These are phyloP conservation scores for Coemansia sp. DNA, from an alignment of 192 early-diverging fungal genomes.

Conservation along the genomic window DNA sequence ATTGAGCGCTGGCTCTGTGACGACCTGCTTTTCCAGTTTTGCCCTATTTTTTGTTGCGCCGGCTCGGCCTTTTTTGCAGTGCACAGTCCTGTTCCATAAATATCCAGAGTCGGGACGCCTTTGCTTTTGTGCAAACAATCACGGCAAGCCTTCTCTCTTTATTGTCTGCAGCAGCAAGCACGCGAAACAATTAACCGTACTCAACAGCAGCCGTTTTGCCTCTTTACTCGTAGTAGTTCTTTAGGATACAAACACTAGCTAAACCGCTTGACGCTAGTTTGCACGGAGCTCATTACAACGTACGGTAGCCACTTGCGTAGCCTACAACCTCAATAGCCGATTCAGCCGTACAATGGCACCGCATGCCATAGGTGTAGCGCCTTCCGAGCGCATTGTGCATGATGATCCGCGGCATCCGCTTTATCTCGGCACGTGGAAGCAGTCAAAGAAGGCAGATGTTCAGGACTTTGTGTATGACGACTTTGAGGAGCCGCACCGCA, in stretches of 20 bases:
- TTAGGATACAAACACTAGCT: neutral
- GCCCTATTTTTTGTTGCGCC: neutral
- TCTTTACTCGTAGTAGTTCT: neutral
- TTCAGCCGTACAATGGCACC: neutral
- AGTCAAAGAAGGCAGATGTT: conserved; percentile 64
- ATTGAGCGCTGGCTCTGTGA: neutral
- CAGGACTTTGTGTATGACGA: conserved; percentile 76
- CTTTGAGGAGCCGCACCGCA: conserved; percentile 93
- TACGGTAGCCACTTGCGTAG: neutral
- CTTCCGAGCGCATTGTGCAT: conserved; percentile 10
- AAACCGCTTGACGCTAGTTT: neutral
- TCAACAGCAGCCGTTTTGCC: neutral
- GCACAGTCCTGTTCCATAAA: conserved; percentile 1
- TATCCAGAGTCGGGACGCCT: neutral
- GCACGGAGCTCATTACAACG: neutral
- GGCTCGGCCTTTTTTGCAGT: neutral
- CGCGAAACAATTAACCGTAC: neutral
- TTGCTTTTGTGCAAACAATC: neutral
- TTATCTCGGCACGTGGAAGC: conserved; percentile 79
- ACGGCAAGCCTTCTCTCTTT: neutral
- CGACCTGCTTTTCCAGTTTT: neutral
- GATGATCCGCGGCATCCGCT: conserved; percentile 67
- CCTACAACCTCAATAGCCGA: neutral
- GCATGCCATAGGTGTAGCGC: conserved; percentile 8
- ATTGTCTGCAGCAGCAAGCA: neutral